Evolutionary conservation across 2,329 filamentous ascomycete species (phyloP).

Genomic region (Zasmidium angulare): DNA sequence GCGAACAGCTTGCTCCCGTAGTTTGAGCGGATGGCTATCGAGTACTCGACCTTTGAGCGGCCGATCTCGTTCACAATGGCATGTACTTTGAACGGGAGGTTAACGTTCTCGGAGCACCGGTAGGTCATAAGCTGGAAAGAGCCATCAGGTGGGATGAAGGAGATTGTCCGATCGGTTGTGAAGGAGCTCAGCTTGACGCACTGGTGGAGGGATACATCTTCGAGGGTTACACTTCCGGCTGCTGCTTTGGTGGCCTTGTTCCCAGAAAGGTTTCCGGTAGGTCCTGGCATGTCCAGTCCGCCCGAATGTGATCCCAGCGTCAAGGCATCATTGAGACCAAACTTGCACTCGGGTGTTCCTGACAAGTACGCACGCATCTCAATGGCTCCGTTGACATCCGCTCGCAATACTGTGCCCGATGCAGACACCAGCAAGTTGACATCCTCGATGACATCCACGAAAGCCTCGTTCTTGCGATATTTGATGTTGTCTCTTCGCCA

Average conservation of each 20-base stretch:
- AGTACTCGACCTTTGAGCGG: constrained; percentile 97
- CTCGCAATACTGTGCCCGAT: constrained; percentile 87
- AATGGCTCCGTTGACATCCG: constrained; percentile 95
- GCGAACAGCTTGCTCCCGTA: constrained; percentile 95
- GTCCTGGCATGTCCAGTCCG: constrained; percentile 50
- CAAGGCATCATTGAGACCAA: constrained; percentile 92
- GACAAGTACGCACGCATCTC: constrained; percentile 97
- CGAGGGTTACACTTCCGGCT: constrained; percentile 89
- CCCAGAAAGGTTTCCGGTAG: constrained; percentile 73
- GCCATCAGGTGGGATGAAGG: constrained; percentile 92
- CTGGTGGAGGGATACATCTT: constrained; percentile 98
- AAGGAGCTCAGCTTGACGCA: constrained; percentile 98
- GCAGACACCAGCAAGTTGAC: constrained; percentile 99
- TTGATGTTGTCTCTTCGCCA: constrained; percentile 98
- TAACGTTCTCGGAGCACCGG: constrained; percentile 96
- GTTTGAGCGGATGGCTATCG: constrained; percentile 94
- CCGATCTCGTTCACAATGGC: constrained; percentile 97
- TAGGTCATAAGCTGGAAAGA: constrained; percentile 99
- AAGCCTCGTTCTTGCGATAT: constrained; percentile 98
- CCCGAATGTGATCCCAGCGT: constrained; percentile 68
- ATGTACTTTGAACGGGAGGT: constrained; percentile 97
- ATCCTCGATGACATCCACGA: constrained; percentile 98
- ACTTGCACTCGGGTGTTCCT: constrained; percentile 97
- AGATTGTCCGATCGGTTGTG: constrained; percentile 94
- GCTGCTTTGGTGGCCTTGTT: constrained; percentile 93